Evolutionary conservation across 176 grass and related monocot genomes (phyloP).

Genomic region (Chrysopogon serrulatus): DNA sequence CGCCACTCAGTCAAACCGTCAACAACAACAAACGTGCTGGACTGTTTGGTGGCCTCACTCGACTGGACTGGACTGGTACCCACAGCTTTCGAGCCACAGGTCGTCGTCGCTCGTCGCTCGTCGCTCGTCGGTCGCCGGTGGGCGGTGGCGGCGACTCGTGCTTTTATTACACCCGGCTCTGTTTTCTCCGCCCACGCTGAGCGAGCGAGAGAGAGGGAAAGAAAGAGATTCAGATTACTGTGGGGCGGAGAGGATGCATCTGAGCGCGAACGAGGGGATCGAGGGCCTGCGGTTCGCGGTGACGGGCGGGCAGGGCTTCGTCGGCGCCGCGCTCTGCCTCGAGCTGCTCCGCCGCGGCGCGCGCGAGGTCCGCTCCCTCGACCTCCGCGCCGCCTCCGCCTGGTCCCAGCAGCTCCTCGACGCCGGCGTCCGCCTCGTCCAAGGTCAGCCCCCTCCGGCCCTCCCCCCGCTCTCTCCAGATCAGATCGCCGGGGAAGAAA

Average conservation of each 20-base stretch:
- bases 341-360: constrained; percentile 77
- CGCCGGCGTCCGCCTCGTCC: constrained; percentile 53
- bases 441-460: constrained; percentile 12
- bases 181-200: not conserved
- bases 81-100: no score
- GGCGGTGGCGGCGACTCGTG: not conserved
- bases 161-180: not conserved
- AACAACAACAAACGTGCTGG: no score
- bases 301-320: constrained; percentile 78
- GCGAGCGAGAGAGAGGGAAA: not conserved
- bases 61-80: no score
- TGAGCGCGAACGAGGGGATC: constrained; percentile 75
- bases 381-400: constrained; percentile 47
- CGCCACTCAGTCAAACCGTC: no score
- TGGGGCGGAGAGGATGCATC: constrained; percentile 49
- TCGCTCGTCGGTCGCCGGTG: not conserved
- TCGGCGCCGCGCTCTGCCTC: constrained; percentile 69
- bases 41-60: no score
- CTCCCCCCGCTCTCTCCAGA: no score
- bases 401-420: constrained; percentile 52
- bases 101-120: no score
- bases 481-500: not conserved
- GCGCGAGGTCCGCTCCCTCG: constrained; percentile 70
- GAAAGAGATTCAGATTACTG: not conserved
- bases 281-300: constrained; percentile 70